Base-by-base conservation (phyloP, 345 rosid species). In the Eucalyptus urophylla region DNA sequence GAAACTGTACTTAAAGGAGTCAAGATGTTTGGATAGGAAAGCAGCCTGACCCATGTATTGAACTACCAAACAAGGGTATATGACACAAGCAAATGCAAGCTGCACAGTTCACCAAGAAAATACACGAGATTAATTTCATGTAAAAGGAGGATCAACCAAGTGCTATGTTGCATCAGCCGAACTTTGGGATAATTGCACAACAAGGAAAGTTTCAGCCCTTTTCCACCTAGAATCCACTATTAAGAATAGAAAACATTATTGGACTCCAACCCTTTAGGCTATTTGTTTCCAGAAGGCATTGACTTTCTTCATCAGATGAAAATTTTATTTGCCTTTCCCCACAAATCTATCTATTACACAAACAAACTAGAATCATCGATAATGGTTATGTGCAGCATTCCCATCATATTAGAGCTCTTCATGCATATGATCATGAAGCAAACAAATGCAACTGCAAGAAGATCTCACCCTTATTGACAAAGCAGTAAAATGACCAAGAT, bases 41-140 rank as follows among this genome's bases (percentile, higher is more conserved):
- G 99, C 99, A 92, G 99, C 98, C 92, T 97, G 99, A 65, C 98
- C 99, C 99, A 97, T 96, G 93, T 97, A 97, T 92, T 97, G 99
- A 88, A 96, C 94, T 89, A 96, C 98, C 95, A 97, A 93, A 93
- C 99, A 96, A 24, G 99, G 99, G 92, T 97, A 97, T 90, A 97
- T 90, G 43, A 94, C 92, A 90, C 93, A 90, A 40, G 94, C 93
- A 90, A 97, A 97, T 25, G 98, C 97, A 89, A 97, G 94, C 99
- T 96, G 97, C 94, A 76, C 85, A 76, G 14, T 40, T 40, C 85
- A 76, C 29, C 27, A 24, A 40, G 85, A 76, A 76, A 40, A 40
- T 40, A 76, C 85, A 76, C 85, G 47, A 76, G 85, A 76, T 76
- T 76, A 76, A 76, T 76, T 76, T 22, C 47, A 76, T 14, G 29